phyloP scores from a whole-genome alignment of 768 basidiomycete species.

The Lentinula sp. region DNA sequence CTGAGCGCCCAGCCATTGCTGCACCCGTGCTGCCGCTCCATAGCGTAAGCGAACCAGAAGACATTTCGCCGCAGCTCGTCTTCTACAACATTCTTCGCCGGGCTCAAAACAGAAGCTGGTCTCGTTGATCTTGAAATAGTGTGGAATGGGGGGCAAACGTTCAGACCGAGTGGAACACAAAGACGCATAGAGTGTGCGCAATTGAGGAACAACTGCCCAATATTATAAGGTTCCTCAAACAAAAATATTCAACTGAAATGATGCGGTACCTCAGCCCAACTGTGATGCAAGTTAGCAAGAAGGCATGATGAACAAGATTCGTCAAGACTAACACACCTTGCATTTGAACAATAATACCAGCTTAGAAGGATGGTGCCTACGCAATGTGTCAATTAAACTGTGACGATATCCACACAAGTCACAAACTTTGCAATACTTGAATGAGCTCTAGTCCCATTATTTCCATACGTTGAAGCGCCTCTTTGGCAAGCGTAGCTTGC shows the following conservation, averaged over 20 bases:
- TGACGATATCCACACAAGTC: background rate
- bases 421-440: conserved; percentile 56
- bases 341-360: conserved; percentile 75
- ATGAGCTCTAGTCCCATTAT: conserved; percentile 49
- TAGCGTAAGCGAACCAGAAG: conserved; percentile 69
- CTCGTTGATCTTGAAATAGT: conserved; percentile 54
- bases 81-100: conserved; percentile 58
- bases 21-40: conserved; percentile 61
- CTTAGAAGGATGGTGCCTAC: conserved; percentile 57
- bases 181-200: conserved; percentile 54
- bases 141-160: conserved; percentile 60
- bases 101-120: conserved; percentile 51
- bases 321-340: conserved; percentile 33
- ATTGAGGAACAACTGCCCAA: conserved; percentile 48
- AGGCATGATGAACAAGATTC: background rate
- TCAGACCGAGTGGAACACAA: conserved; percentile 62
- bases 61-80: conserved; percentile 68
- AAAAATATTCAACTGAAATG: background rate
- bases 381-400: background rate
- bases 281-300: conserved; percentile 1
- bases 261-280: conserved; percentile 65
- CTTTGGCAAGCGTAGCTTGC: conserved; percentile 51
- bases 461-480: conserved; percentile 41
- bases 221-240: background rate
- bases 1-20: conserved; percentile 68